Evolutionary conservation across 2,329 filamentous ascomycete species (phyloP).

Genomic region (Arthrobotrys sphaeroides): DNA sequence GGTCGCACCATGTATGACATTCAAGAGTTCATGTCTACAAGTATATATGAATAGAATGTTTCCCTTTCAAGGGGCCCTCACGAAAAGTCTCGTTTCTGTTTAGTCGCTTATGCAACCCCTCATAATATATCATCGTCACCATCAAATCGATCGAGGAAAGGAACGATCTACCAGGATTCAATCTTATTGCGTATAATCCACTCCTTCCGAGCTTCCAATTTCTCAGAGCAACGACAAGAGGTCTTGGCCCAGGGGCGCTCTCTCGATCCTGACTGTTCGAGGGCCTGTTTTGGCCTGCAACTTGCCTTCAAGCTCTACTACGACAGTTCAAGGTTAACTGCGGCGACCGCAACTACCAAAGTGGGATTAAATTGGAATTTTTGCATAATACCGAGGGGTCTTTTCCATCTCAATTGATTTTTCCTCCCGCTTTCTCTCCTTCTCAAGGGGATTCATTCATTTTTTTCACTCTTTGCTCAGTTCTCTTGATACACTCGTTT

Average conservation of each 20-base stretch:
- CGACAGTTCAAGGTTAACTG: not conserved
- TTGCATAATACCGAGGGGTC: constrained; percentile 19
- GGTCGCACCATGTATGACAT: constrained; percentile 6
- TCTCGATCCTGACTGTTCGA: constrained; percentile 13
- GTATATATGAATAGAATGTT: constrained; percentile 28
- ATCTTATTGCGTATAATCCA: constrained; percentile 29
- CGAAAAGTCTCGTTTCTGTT: constrained; percentile 18
- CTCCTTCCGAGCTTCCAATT: constrained; percentile 49
- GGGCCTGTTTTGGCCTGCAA: constrained; percentile 29
- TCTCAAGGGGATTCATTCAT: not conserved
- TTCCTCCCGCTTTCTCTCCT: too few species aligned
- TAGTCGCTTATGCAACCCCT: constrained; percentile 31
- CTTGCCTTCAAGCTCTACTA: constrained; percentile 13
- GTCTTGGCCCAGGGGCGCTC: constrained; percentile 28
- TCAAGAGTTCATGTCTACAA: constrained; percentile 9
- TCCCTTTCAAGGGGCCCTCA: constrained; percentile 4
- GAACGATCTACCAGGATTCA: constrained; percentile 42
- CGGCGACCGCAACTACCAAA: constrained; percentile 40
- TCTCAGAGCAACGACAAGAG: constrained; percentile 44
- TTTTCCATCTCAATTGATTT: constrained; percentile 8
- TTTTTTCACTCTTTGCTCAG: not conserved
- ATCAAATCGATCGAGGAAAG: constrained; percentile 2
- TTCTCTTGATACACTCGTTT: constrained; percentile 12
- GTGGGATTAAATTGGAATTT: constrained; percentile 45
- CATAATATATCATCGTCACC: too few species aligned